Evolutionary conservation across 257 asterid genomes (phyloP).

Genomic region (Solanum virginianum): DNA sequence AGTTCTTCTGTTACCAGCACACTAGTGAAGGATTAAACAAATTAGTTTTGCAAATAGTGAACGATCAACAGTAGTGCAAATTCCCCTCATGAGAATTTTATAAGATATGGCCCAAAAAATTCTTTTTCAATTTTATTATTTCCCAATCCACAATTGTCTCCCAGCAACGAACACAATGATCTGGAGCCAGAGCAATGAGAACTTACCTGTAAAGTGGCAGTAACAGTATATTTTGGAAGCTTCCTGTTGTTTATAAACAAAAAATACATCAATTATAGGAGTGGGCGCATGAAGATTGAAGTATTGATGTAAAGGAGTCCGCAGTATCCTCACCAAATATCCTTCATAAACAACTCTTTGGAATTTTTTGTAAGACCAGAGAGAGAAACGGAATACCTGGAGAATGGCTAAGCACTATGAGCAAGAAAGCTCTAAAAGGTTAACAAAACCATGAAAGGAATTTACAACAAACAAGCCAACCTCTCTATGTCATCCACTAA

Average conservation of each 20-base stretch:
- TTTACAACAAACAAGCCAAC: slow-evolving; percentile 17
- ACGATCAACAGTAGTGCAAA: not conserved
- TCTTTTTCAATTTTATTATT: not conserved
- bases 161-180: not conserved
- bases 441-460: not conserved
- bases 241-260: slow-evolving; percentile 34
- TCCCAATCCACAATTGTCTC: not conserved
- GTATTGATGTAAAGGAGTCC: not conserved
- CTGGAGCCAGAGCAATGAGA: no score
- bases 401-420: slow-evolving; percentile 8
- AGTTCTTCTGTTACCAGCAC: slow-evolving; percentile 99
- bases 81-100: not conserved
- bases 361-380: slow-evolving; percentile 38
- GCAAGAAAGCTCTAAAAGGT: not conserved
- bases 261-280: not conserved
- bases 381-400: slow-evolving; percentile 61
- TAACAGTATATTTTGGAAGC: slow-evolving; percentile 66
- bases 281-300: not conserved
- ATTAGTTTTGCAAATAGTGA: not conserved
- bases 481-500: slow-evolving; percentile 61
- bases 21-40: slow-evolving; percentile 21
- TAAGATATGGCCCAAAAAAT: not conserved
- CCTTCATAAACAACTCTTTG: slow-evolving; percentile 63
- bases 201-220: slow-evolving; percentile 87
- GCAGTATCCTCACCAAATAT: slow-evolving; percentile 49